Conservation (phyloP, 2,329 filamentous ascomycete genomes). For the Calonectria hongkongensis region DNA sequence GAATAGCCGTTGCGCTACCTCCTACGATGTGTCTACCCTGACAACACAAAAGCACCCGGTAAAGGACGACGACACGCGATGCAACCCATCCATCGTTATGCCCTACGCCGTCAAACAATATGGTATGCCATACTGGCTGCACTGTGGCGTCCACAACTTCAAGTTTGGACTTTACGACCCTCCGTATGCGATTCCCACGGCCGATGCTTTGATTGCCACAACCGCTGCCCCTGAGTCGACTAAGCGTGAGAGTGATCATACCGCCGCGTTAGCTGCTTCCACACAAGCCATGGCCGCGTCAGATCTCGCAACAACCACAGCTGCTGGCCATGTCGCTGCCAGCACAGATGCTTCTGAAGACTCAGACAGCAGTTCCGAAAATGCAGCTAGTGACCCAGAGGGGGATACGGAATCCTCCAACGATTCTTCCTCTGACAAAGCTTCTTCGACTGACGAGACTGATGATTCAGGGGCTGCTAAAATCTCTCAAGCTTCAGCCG, state of each 20-base stretch:
- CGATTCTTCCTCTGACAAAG: neutral
- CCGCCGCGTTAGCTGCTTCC: neutral
- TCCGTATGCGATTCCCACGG: constrained; percentile 25
- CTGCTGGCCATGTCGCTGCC: neutral
- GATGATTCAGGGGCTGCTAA: neutral
- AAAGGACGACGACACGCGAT: constrained; percentile 20
- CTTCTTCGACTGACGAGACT: neutral
- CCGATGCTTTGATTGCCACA: constrained; percentile 2
- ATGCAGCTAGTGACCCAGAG: neutral
- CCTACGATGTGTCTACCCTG: constrained; percentile 3
- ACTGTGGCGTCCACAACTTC: constrained; percentile 19
- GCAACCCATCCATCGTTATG: constrained; percentile 3
- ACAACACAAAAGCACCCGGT: neutral
- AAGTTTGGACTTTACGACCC: constrained; percentile 28
- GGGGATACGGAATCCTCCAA: too few relatives aligned
- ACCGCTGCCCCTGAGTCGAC: neutral
- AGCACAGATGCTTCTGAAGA: neutral
- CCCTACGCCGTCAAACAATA: neutral
- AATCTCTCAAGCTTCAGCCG: neutral
- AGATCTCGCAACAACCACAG: neutral
- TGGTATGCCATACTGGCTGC: constrained; percentile 24
- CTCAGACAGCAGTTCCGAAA: neutral
- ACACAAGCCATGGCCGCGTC: constrained; percentile 5
- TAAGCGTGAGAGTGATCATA: neutral
- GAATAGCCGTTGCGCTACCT: neutral